phyloP scores from a whole-genome alignment of 495 filamentous ascomycete genomes.

The Baudoinia panamericana region DNA sequence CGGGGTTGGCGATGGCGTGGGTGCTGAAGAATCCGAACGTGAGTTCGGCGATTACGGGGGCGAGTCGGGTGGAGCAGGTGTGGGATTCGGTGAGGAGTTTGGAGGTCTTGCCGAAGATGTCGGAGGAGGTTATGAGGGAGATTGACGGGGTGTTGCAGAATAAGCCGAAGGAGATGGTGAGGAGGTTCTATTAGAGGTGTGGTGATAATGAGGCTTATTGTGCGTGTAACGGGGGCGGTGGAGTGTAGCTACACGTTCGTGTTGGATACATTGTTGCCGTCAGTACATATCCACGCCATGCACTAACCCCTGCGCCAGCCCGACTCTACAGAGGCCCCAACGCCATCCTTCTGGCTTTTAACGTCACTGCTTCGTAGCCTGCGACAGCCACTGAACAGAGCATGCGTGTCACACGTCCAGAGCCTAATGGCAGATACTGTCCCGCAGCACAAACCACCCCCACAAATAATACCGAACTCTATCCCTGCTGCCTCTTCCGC shows the following conservation, averaged over 20 bases:
- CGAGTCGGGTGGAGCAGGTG: conserved; percentile 58
- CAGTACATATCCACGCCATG: no score
- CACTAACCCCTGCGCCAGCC: no score
- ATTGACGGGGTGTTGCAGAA: conserved; percentile 56
- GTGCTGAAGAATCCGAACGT: conserved; percentile 64
- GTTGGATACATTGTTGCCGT: no score
- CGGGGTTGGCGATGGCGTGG: conserved; percentile 65
- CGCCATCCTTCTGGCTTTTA: no score
- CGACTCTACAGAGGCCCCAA: no score
- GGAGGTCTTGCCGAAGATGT: conserved; percentile 46
- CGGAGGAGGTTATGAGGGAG: conserved; percentile 52
- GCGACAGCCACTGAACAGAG: no score
- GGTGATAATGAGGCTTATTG: no score
- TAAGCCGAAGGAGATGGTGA: conserved; percentile 39
- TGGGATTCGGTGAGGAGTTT: conserved; percentile 56
- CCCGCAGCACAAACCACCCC: background rate
- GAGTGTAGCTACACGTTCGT: no score
- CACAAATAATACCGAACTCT: conserved; percentile 16
- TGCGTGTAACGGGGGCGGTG: no score
- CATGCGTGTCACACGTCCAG: no score
- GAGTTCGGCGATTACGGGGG: conserved; percentile 64
- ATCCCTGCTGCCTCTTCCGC: conserved; percentile 58
- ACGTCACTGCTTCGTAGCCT: no score
- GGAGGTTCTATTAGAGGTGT: conserved; percentile 13
- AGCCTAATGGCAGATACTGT: background rate